These are phyloP conservation scores for Solanum hybrid DNA, from an alignment of 305 asterid species.

Conservation along the genomic window DNA sequence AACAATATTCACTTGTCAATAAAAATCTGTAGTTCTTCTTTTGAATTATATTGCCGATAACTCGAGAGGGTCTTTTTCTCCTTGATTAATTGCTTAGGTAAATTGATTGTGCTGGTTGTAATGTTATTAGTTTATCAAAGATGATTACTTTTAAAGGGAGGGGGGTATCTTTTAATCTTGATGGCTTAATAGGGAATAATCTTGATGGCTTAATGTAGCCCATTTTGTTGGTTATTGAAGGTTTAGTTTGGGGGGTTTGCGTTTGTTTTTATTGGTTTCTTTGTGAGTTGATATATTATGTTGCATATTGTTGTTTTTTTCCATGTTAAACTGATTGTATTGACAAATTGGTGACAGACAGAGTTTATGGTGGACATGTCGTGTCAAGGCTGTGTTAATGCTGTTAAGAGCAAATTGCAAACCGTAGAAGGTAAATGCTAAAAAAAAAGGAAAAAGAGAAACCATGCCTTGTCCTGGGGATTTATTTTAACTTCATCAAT, in stretches of 20 bases:
- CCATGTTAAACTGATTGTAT: neutral
- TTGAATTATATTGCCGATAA: neutral
- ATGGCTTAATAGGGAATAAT: neutral
- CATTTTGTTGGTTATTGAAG: neutral
- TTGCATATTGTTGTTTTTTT: neutral
- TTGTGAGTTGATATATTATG: neutral
- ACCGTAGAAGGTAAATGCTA: conserved; percentile 58
- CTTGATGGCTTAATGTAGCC: neutral
- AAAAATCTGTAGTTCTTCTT: neutral
- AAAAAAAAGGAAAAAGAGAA: neutral
- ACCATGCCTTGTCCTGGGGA: neutral
- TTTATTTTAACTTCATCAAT: neutral
- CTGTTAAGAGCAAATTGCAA: conserved; percentile 68
- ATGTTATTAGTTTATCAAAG: neutral
- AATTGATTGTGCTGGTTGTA: neutral
- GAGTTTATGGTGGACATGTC: conserved; percentile 95
- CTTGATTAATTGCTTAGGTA: neutral
- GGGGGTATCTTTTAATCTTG: too few relatives aligned
- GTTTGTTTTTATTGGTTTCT: neutral
- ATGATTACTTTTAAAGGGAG: neutral
- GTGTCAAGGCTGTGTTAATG: conserved; percentile 83
- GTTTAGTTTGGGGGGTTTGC: neutral
- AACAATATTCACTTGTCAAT: conserved; percentile 1
- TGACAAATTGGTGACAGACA: conserved; percentile 42
- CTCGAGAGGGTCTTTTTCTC: neutral